Evolutionary conservation across 2,329 filamentous ascomycete species (phyloP).

Genomic region (Fusarium sp.): DNA sequence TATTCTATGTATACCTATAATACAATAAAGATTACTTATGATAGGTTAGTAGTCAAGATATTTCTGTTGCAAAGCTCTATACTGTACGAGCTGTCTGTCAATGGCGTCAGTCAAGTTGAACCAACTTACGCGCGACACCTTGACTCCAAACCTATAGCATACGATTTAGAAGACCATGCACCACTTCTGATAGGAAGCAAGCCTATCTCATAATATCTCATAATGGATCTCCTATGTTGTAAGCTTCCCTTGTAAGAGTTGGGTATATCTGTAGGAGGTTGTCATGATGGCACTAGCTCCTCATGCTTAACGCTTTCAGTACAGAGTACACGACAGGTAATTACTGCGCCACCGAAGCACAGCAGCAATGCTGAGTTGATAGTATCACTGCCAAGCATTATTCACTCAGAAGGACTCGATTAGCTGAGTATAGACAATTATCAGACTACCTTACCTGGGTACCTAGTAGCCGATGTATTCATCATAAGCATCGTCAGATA

Average conservation of each 20-base stretch:
- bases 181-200: neutral
- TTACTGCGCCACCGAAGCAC: neutral
- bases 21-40: neutral
- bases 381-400: neutral
- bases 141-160: neutral
- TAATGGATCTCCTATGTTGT: neutral
- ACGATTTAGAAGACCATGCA: neutral
- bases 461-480: too few relatives aligned
- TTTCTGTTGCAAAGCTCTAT: neutral
- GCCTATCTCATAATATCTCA: too few relatives aligned
- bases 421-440: too few relatives aligned
- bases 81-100: neutral
- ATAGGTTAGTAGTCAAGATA: neutral
- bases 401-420: too few relatives aligned
- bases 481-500: neutral
- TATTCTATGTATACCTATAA: neutral
- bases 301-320: neutral
- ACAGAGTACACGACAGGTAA: neutral
- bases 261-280: neutral
- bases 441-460: too few relatives aligned
- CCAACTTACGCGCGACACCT: neutral
- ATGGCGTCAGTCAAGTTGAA: neutral
- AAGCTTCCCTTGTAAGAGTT: neutral
- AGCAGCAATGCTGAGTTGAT: neutral
- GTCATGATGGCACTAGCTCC: conserved; percentile 5